Conservation (phyloP, 176 grass and related monocot species). For the Puya raimondii region DNA sequence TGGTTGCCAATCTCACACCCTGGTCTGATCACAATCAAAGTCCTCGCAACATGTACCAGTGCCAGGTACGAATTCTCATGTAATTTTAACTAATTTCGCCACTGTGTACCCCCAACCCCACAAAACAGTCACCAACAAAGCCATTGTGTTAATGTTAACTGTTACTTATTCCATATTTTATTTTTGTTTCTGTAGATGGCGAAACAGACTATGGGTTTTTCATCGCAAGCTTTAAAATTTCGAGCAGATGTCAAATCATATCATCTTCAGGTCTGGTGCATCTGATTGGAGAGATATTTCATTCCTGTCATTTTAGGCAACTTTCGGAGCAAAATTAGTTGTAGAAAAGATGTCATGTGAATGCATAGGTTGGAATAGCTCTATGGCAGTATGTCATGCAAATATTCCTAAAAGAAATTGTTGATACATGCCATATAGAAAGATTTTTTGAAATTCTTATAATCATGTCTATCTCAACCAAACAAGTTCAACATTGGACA, state of each 20-base stretch:
- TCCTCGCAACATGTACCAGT: constrained; percentile 98
- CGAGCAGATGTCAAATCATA: constrained; percentile 84
- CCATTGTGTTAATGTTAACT: not conserved
- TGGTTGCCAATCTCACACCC: constrained; percentile 93
- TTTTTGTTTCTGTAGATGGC: constrained; percentile 57
- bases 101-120: too few relatives aligned
- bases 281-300: not conserved
- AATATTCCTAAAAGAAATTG: too few relatives aligned
- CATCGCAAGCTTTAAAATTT: constrained; percentile 62
- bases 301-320: not conserved
- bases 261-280: constrained; percentile 79
- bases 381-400: not conserved
- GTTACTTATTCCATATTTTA: not conserved
- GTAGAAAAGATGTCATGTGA: not conserved
- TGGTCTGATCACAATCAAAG: constrained; percentile 99
- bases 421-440: too few relatives aligned
- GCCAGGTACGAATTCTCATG: constrained; percentile 50
- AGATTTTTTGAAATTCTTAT: too few relatives aligned
- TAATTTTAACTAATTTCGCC: not conserved
- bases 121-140: not conserved
- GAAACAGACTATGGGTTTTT: constrained; percentile 98
- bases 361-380: not conserved
- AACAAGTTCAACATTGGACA: too few relatives aligned
- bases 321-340: constrained; percentile 8
- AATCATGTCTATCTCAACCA: too few relatives aligned